Evolutionary conservation across 805 yeast species (phyloP), one percentile per base, ranked within the genome.

Genomic region (Hermanozyma aechmeae): DNA sequence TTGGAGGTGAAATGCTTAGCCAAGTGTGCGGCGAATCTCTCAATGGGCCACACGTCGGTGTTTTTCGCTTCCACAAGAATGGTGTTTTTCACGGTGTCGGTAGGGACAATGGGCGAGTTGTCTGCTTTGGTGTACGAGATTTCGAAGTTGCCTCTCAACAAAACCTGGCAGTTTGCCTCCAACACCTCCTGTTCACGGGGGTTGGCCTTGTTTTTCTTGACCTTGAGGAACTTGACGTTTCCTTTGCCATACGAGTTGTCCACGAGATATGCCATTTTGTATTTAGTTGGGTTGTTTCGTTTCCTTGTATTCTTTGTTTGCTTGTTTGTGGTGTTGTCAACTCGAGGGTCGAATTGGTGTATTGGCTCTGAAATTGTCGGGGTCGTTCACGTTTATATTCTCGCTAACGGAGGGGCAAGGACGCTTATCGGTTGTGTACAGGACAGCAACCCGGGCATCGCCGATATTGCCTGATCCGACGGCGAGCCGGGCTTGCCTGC

Each of bases 41-140:
- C 96, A 40, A 82, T 78, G 35, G 96, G 95, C 81, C 87, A 82
- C 28, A 81, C 89, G 39, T 85, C 83, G 28, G 73, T 68, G 48
- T 71, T 76, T 58, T 80, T 82, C 40, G 95, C 96, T 41, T 82
- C 78, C 19, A 87, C 68, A 50, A 81, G 67, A 39, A 83, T 74
- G 29, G 95, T 86, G 67, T 86, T 86, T 58, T 86, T 86, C 32
- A 85, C 86, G 1, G 95, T 84, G 56, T 86, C 95, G 6, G 96
- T 87, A 34, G 96, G 96, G 28, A 87, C 93, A 47, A 87, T 76
- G n/a, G 81, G 72, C 2, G 81, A 51, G 62, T 87, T 87, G 59
- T 87, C 93, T 22, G 95, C 96, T 34, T 78, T 48, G 28, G 95
- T 87, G 65, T 82, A 87, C 3, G 95, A 76, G 17, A 61, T 58